Evolutionary conservation across 2,329 filamentous ascomycete genomes (phyloP), one percentile per base, ranked within the genome.

Genomic region (Beauveria asiatica): DNA sequence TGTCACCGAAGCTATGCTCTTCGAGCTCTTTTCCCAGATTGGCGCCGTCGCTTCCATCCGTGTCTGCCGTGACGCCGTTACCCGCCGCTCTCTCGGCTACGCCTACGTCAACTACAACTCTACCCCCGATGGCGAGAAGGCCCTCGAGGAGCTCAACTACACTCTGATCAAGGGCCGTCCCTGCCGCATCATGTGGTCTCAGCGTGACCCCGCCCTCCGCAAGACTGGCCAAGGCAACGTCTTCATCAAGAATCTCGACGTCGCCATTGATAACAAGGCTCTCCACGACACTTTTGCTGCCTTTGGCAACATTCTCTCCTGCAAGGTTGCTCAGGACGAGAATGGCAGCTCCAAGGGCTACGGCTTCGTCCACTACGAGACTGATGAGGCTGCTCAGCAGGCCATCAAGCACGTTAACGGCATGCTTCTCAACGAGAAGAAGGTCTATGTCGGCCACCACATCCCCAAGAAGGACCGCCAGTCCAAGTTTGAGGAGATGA

Each of bases 401-500:
- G 94, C 94, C 72, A 99, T 99, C 84, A 97, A 97, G 85, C 92
- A 96, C 72, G 94, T 99, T 73, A 99, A 99, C 76, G 94, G 94
- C 75, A 99, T 99, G 94, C 82, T 99, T 75, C 79, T 99, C 74
- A 99, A 99, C 80, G 94, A 99, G 85, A 99, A 99, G 88, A 99
- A 99, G 85, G 94, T 99, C 66, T 99, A 95, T 70, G 94, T 99
- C 68, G 94, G 94, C 66, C 93, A 97, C 79, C 94, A 99, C 80
- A 97, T 99, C 71, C 92, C 94, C 75, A 97, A 97, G 89, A 97
- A 97, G 85, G 94, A 99, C 74, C 93, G 94, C 70, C 94, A 97
- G 85, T 96, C 91, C 90, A 99, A 99, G 82, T 97, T 97, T 70
- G 94, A 99, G 82, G 94, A 99, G 84, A 99, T 99, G 93, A 99